These are phyloP conservation scores for Podila epigama DNA, from an alignment of 192 early-diverging fungal genomes.

Conservation along the genomic window DNA sequence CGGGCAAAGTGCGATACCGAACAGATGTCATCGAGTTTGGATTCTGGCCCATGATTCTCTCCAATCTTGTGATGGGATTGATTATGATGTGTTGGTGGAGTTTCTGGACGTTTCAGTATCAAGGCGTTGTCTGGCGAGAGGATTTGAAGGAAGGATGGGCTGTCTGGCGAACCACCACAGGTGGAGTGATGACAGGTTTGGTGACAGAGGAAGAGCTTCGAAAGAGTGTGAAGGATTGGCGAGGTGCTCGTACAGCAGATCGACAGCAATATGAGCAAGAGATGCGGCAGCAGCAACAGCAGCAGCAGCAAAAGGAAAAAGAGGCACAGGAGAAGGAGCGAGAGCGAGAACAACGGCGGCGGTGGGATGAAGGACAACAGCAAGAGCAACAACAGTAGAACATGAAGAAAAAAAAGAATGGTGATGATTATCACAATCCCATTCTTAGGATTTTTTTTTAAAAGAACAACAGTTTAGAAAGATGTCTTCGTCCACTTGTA, in stretches of 20 bases:
- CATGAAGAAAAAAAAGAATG: neutral
- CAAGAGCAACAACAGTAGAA: neutral
- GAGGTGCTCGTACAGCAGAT: constrained; percentile 1
- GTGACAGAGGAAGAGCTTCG: constrained; percentile 41
- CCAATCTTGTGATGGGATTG: constrained; percentile 51
- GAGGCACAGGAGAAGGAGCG: constrained; percentile 11
- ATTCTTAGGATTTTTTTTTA: too few species aligned
- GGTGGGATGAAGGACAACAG: neutral
- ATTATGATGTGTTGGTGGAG: constrained; percentile 62
- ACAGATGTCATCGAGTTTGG: constrained; percentile 40
- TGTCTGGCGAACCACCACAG: constrained; percentile 53
- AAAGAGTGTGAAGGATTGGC: constrained; percentile 49
- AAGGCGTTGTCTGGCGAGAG: constrained; percentile 60
- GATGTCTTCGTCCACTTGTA: too few species aligned
- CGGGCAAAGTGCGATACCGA: constrained; percentile 26
- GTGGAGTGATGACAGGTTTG: constrained; percentile 42
- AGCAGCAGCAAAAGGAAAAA: too few species aligned
- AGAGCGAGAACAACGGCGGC: neutral
- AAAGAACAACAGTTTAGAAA: too few species aligned
- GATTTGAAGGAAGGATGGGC: constrained; percentile 60
- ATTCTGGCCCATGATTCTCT: constrained; percentile 48
- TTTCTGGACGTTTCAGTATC: constrained; percentile 66
- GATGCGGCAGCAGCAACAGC: neutral
- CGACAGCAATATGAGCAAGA: constrained; percentile 9
- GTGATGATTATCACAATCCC: neutral